A percentile compares a stretch with the other conserved stretches of the same genome.
phyloP scores from a whole-genome alignment of 805 yeast species.

The Monosporozyma aerobia region DNA sequence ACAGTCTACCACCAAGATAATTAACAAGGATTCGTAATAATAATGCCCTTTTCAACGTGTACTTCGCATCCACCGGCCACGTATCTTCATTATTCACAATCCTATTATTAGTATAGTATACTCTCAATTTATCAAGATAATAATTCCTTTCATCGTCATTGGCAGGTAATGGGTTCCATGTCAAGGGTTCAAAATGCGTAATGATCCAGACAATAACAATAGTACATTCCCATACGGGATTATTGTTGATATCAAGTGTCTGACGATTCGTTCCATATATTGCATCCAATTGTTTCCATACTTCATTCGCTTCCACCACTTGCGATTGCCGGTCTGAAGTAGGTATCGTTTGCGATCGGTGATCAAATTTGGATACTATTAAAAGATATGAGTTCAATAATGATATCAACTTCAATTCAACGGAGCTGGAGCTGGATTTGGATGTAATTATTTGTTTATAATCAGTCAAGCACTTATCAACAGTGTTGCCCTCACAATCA shows the following conservation, averaged over 20 bases:
- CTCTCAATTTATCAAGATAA: constrained; percentile 13
- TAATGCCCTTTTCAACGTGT: constrained; percentile 21
- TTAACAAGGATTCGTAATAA: constrained; percentile 21
- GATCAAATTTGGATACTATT: constrained; percentile 7
- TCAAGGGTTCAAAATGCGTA: constrained; percentile 27
- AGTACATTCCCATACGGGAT: constrained; percentile 24
- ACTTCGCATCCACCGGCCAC: neutral
- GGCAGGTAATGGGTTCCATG: constrained; percentile 21
- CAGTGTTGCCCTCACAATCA: neutral
- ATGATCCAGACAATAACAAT: constrained; percentile 22
- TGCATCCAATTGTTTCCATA: constrained; percentile 15
- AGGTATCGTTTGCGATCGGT: constrained; percentile 4
- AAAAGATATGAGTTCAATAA: constrained; percentile 18
- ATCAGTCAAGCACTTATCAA: neutral
- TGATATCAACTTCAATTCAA: constrained; percentile 16
- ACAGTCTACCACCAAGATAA: constrained; percentile 23
- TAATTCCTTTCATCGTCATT: constrained; percentile 15
- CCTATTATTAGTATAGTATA: constrained; percentile 18
- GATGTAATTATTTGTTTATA: neutral
- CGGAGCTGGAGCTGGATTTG: neutral
- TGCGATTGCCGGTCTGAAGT: constrained; percentile 6
- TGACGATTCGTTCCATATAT: neutral
- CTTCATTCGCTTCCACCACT: constrained; percentile 7
- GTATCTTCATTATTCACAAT: constrained; percentile 4
- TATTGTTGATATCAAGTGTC: constrained; percentile 12